A percentile compares a stretch with the other conserved stretches of the same genome.
Evolutionary conservation across 2,329 filamentous ascomycete species (phyloP).

Genomic region (Penicillium corylophilum): DNA sequence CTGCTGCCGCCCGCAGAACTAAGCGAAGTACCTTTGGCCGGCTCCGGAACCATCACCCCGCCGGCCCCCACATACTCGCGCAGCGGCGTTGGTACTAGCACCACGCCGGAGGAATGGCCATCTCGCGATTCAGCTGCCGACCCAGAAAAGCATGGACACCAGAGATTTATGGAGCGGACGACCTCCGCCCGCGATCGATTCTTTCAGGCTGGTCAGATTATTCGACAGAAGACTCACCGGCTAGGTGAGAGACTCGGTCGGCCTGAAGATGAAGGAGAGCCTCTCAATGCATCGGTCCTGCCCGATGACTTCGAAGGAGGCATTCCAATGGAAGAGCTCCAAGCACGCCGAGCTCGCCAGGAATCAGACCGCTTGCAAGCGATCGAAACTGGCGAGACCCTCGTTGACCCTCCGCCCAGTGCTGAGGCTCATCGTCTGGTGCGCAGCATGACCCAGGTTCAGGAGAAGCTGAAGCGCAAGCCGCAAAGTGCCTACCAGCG

Average conservation of each 20-base stretch:
- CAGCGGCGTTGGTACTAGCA: conserved; percentile 9
- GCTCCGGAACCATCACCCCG: conserved; percentile 24
- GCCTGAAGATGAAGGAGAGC: conserved; percentile 32
- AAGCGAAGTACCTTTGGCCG: conserved; percentile 8
- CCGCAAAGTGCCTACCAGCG: conserved; percentile 34
- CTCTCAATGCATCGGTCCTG: conserved; percentile 27
- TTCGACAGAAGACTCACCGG: conserved; percentile 30
- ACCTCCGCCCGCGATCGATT: conserved; percentile 26
- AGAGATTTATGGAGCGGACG: conserved; percentile 9
- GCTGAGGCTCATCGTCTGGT: conserved; percentile 41
- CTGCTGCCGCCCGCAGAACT: conserved; percentile 15
- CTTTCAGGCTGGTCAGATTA: conserved; percentile 27
- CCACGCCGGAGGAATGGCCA: conserved; percentile 5
- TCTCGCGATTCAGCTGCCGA: not conserved
- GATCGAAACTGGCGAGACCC: conserved; percentile 18
- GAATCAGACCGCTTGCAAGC: conserved; percentile 18
- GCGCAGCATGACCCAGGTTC: conserved; percentile 34
- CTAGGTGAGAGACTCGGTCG: conserved; percentile 33
- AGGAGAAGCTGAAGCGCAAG: conserved; percentile 26
- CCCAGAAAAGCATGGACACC: conserved; percentile 13
- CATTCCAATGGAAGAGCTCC: conserved; percentile 21
- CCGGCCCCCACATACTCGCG: conserved; percentile 23
- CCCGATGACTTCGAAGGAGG: conserved; percentile 32
- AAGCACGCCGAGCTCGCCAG: conserved; percentile 20
- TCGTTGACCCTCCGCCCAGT: conserved; percentile 24